Evolutionary conservation across 1,139 yeast species (phyloP).

Genomic region (Pichia sp.): DNA sequence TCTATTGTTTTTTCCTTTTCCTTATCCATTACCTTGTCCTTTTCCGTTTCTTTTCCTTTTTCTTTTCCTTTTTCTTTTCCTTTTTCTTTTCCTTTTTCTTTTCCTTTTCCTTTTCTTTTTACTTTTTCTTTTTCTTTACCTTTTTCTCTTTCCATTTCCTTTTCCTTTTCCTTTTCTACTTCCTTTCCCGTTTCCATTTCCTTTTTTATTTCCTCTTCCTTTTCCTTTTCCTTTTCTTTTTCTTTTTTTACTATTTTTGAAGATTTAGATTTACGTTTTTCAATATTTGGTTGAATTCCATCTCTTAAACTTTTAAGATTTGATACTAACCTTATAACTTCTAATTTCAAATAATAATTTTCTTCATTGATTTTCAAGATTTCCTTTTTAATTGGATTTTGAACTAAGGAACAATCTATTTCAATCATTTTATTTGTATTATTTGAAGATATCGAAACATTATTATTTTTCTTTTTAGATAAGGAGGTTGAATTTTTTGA

Average conservation of each 20-base stretch:
- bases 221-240: too few relatives aligned
- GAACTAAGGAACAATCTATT: slow-evolving; percentile 19
- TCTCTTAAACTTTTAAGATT: slow-evolving; percentile 28
- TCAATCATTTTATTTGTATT: slow-evolving; percentile 13
- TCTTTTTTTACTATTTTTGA: background rate
- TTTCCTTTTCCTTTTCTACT: too few relatives aligned
- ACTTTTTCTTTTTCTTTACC: too few relatives aligned
- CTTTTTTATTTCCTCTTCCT: too few relatives aligned
- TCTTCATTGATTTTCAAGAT: slow-evolving; percentile 33
- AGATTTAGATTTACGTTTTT: slow-evolving; percentile 9
- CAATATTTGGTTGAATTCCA: slow-evolving; percentile 15
- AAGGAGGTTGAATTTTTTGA: background rate
- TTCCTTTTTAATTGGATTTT: slow-evolving; percentile 30
- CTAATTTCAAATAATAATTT: slow-evolving; percentile 31
- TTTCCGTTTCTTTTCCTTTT: too few relatives aligned
- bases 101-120: too few relatives aligned
- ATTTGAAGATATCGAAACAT: background rate
- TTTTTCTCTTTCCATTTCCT: too few relatives aligned
- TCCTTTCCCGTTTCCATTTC: too few relatives aligned
- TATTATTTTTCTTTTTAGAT: background rate
- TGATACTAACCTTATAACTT: slow-evolving; percentile 32
- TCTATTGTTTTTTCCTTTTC: too few relatives aligned
- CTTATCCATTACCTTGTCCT: too few relatives aligned
- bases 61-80: too few relatives aligned
- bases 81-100: too few relatives aligned